Evolutionary conservation across 805 yeast species (phyloP).

Genomic region (Priceomyces haplophilus): DNA sequence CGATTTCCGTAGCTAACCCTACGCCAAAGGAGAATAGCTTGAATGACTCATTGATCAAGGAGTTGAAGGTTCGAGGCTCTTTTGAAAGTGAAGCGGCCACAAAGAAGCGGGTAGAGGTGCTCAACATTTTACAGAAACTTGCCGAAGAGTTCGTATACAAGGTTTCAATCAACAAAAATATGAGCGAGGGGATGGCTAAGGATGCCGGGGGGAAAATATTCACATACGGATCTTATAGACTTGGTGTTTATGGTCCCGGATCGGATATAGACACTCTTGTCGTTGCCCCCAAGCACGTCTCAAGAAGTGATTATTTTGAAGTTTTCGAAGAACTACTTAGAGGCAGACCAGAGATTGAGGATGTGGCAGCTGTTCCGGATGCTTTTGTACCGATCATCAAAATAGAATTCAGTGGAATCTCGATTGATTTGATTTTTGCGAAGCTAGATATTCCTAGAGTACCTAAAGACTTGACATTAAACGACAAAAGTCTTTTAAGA

Average conservation of each 20-base stretch:
- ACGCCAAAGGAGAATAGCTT: slow-evolving; percentile 72
- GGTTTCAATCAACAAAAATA: slow-evolving; percentile 77
- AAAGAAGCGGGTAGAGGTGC: slow-evolving; percentile 71
- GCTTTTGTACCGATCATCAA: slow-evolving; percentile 97
- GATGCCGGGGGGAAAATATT: slow-evolving; percentile 99
- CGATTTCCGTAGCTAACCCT: slow-evolving; percentile 83
- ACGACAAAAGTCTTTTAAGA: slow-evolving; percentile 79
- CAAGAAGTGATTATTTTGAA: slow-evolving; percentile 83
- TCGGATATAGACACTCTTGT: slow-evolving; percentile 95
- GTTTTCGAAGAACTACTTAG: slow-evolving; percentile 72
- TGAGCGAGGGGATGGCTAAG: slow-evolving; percentile 95
- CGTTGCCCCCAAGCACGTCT: slow-evolving; percentile 95
- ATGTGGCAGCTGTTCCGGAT: slow-evolving; percentile 90
- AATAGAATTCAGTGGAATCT: slow-evolving; percentile 83
- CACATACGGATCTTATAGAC: slow-evolving; percentile 88
- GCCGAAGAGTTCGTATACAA: slow-evolving; percentile 78
- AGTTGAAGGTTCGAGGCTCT: slow-evolving; percentile 77
- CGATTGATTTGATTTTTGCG: slow-evolving; percentile 88
- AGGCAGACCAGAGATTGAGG: slow-evolving; percentile 78
- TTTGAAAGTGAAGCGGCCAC: slow-evolving; percentile 88
- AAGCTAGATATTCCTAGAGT: slow-evolving; percentile 79
- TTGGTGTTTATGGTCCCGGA: slow-evolving; percentile 98
- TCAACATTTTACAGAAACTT: slow-evolving; percentile 66
- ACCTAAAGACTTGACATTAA: slow-evolving; percentile 68
- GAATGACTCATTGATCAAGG: slow-evolving; percentile 74